phyloP scores from a whole-genome alignment of 2,329 filamentous ascomycete species.

The Epichloe sp. region DNA sequence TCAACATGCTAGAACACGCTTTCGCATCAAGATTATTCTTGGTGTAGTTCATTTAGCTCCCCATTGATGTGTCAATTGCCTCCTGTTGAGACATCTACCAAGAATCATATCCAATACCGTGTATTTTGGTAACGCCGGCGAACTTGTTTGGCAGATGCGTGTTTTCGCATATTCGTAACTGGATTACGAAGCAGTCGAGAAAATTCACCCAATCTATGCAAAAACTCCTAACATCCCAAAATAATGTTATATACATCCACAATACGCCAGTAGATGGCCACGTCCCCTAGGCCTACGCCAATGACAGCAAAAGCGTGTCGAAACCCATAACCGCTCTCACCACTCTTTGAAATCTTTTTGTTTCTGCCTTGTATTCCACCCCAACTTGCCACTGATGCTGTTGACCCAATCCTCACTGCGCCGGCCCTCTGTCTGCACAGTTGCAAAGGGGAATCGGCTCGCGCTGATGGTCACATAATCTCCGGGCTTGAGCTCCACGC shows the following conservation, averaged over 20 bases:
- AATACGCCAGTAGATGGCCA: no score
- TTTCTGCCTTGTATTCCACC: conserved; percentile 70
- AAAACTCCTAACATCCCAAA: not conserved
- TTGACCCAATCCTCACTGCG: conserved; percentile 71
- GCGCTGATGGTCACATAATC: conserved; percentile 80
- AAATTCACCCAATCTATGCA: not conserved
- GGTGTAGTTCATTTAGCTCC: no score
- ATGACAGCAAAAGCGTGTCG: no score
- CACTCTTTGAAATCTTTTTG: conserved; percentile 50
- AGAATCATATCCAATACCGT: no score
- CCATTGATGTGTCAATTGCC: no score
- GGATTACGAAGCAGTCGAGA: not conserved
- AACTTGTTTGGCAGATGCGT: no score
- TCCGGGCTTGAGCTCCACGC: conserved; percentile 63
- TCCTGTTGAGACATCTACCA: no score
- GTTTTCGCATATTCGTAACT: no score
- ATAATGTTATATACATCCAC: not conserved
- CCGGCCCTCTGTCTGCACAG: conserved; percentile 55
- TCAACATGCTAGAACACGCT: no score
- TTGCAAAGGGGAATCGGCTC: conserved; percentile 67
- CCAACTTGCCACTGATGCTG: conserved; percentile 64
- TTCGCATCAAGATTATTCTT: no score
- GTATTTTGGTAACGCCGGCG: no score
- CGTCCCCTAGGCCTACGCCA: no score
- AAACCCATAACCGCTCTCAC: conserved; percentile 8